These are phyloP conservation scores for Gnomoniopsis smithogilvyi DNA, from an alignment of 2,329 filamentous ascomycete species.

Conservation along the genomic window DNA sequence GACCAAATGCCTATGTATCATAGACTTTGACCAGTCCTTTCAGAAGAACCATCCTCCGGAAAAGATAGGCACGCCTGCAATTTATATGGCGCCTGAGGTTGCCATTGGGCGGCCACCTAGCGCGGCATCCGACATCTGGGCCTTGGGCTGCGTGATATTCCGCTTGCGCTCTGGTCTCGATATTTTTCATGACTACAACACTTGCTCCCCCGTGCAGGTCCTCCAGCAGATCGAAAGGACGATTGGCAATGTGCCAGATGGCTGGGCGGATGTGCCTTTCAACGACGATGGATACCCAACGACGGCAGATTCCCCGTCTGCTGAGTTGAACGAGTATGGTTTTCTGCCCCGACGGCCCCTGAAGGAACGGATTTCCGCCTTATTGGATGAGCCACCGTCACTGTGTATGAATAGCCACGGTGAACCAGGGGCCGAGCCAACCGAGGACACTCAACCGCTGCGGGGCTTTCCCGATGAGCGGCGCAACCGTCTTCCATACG, in stretches of 20 bases:
- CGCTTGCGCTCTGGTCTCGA: slow-evolving; percentile 19
- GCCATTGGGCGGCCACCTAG: slow-evolving; percentile 16
- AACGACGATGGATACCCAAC: slow-evolving; percentile 15
- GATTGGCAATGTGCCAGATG: slow-evolving; percentile 18
- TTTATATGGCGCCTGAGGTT: slow-evolving; percentile 23
- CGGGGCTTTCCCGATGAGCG: neutral
- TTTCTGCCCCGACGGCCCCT: slow-evolving; percentile 10
- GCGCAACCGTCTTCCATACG: slow-evolving; percentile 13
- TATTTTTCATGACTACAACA: slow-evolving; percentile 18
- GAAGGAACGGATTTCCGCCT: slow-evolving; percentile 14
- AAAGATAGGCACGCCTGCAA: slow-evolving; percentile 13
- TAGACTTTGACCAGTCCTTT: slow-evolving; percentile 24
- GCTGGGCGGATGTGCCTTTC: slow-evolving; percentile 18
- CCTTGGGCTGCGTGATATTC: slow-evolving; percentile 19
- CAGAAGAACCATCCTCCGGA: neutral
- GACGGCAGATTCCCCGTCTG: neutral
- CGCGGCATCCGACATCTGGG: slow-evolving; percentile 21
- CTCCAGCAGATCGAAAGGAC: slow-evolving; percentile 16
- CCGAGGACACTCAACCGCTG: neutral
- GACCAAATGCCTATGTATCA: slow-evolving; percentile 19
- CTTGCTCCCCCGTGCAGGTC: slow-evolving; percentile 14
- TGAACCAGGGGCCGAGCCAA: neutral
- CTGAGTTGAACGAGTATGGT: neutral
- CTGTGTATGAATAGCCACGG: slow-evolving; percentile 12
- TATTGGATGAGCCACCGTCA: slow-evolving; percentile 17